Percentiles rank a stretch among this genome's conserved stretches.
These are phyloP conservation scores for Aspergillus ustus DNA, from an alignment of 2,329 filamentous ascomycete species.

Conservation along the genomic window DNA sequence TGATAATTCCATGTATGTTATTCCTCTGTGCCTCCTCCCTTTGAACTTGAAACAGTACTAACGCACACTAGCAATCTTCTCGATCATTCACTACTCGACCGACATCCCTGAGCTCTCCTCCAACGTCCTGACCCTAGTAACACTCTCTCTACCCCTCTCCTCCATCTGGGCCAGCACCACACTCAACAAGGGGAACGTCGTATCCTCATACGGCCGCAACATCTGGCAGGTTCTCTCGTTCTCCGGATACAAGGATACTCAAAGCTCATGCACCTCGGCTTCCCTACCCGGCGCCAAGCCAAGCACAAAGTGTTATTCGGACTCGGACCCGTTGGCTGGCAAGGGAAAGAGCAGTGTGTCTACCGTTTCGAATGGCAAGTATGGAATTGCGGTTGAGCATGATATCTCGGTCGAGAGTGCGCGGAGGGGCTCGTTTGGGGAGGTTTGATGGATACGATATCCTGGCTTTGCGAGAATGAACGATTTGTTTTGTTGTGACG, in stretches of 20 bases:
- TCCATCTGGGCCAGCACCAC: slow-evolving; percentile 65
- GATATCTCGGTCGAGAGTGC: slow-evolving; percentile 34
- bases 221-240: slow-evolving; percentile 35
- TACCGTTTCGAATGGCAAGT: slow-evolving; percentile 22
- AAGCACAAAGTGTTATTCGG: slow-evolving; percentile 35
- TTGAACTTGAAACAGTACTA: not conserved
- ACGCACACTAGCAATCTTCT: slow-evolving; percentile 59
- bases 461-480: not conserved
- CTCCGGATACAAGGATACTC: slow-evolving; percentile 15
- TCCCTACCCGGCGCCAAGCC: slow-evolving; percentile 24
- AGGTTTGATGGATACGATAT: slow-evolving; percentile 7
- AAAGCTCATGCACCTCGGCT: slow-evolving; percentile 14
- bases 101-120: slow-evolving; percentile 58
- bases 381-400: slow-evolving; percentile 36
- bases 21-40: not conserved
- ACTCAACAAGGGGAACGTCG: slow-evolving; percentile 28
- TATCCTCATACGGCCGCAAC: slow-evolving; percentile 24
- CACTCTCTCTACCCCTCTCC: slow-evolving; percentile 68
- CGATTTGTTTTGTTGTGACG: not conserved
- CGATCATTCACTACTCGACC: slow-evolving; percentile 59
- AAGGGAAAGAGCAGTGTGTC: slow-evolving; percentile 15
- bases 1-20: slow-evolving; percentile 64
- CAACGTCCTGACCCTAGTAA: slow-evolving; percentile 62
- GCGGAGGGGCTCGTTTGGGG: slow-evolving; percentile 13
- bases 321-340: slow-evolving; percentile 21